A percentile compares a stretch with the other conserved stretches of the same genome.
Conservation (phyloP, 768 basidiomycete species). For the Lentinula guzmanii region DNA sequence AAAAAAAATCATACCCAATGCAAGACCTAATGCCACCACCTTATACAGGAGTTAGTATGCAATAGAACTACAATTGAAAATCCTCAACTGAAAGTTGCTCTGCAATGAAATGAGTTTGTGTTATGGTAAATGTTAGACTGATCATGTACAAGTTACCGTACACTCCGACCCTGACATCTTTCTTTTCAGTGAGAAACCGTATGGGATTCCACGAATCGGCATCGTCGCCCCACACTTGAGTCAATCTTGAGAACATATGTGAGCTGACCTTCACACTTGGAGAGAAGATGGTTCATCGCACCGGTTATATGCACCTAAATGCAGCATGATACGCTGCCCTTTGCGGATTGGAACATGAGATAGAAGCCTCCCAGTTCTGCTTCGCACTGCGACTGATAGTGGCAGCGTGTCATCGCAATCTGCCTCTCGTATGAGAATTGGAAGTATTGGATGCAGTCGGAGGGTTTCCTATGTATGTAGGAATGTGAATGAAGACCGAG, state of each 20-base stretch:
- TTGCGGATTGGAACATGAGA: conserved; percentile 25
- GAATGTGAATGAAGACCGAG: not conserved
- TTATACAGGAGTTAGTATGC: not conserved
- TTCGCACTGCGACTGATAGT: conserved; percentile 28
- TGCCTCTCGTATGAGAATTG: conserved; percentile 25
- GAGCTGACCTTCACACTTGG: not conserved
- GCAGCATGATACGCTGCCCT: conserved; percentile 27
- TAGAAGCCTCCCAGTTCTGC: conserved; percentile 24
- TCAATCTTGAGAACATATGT: conserved; percentile 12
- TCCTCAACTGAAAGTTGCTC: conserved; percentile 1
- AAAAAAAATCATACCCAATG: conserved; percentile 8
- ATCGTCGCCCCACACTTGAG: conserved; percentile 29
- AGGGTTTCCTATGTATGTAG: conserved; percentile 19
- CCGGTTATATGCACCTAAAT: conserved; percentile 32
- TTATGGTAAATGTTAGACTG: not conserved
- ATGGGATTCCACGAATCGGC: conserved; percentile 27
- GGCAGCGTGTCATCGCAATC: conserved; percentile 35
- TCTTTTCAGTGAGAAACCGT: conserved; percentile 21
- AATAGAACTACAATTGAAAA: not conserved
- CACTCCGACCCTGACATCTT: conserved; percentile 10
- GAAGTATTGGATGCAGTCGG: conserved; percentile 25
- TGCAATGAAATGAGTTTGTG: not conserved
- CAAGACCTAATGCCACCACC: conserved; percentile 10
- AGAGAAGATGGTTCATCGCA: conserved; percentile 6
- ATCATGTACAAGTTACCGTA: conserved; percentile 13